These are phyloP conservation scores for Brachypodium distachyon DNA, from an alignment of 202 grass and related monocot genomes.

Conservation along the genomic window DNA sequence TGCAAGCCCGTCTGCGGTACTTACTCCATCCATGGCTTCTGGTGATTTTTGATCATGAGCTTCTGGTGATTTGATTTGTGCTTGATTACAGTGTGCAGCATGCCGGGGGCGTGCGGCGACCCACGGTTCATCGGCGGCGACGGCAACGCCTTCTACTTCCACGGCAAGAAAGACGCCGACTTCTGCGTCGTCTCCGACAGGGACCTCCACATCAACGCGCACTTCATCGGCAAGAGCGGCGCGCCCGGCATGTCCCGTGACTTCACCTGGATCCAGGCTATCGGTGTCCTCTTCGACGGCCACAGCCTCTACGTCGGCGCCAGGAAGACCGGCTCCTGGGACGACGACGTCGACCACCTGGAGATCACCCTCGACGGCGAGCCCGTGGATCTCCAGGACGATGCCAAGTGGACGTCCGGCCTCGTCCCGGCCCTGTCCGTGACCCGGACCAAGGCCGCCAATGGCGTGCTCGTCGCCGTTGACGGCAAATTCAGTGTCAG, in stretches of 20 bases:
- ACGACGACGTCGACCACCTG: slow-evolving; percentile 39
- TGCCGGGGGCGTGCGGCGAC: background rate
- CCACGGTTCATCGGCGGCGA: slow-evolving; percentile 51
- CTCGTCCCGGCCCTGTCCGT: slow-evolving; percentile 3
- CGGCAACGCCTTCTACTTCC: slow-evolving; percentile 64
- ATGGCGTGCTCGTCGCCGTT: slow-evolving; percentile 19
- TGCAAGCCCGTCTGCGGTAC: slow-evolving; percentile 1
- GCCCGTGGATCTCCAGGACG: background rate
- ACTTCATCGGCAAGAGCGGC: slow-evolving; percentile 68
- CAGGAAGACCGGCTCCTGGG: slow-evolving; percentile 31
- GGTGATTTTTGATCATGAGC: too few relatives aligned
- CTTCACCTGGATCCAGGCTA: slow-evolving; percentile 77
- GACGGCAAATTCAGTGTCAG: slow-evolving; percentile 28
- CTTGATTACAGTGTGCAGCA: background rate
- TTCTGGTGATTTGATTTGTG: too few relatives aligned
- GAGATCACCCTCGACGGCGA: slow-evolving; percentile 30
- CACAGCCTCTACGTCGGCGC: slow-evolving; percentile 47
- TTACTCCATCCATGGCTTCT: background rate
- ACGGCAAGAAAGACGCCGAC: slow-evolving; percentile 39
- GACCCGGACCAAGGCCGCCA: slow-evolving; percentile 25
- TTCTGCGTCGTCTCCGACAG: slow-evolving; percentile 52
- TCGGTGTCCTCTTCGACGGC: slow-evolving; percentile 49
- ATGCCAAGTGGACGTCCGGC: slow-evolving; percentile 19
- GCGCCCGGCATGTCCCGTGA: slow-evolving; percentile 35
- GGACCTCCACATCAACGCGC: slow-evolving; percentile 76